phyloP scores from a whole-genome alignment of 345 rosid species.

The Eucalyptus cloeziana region DNA sequence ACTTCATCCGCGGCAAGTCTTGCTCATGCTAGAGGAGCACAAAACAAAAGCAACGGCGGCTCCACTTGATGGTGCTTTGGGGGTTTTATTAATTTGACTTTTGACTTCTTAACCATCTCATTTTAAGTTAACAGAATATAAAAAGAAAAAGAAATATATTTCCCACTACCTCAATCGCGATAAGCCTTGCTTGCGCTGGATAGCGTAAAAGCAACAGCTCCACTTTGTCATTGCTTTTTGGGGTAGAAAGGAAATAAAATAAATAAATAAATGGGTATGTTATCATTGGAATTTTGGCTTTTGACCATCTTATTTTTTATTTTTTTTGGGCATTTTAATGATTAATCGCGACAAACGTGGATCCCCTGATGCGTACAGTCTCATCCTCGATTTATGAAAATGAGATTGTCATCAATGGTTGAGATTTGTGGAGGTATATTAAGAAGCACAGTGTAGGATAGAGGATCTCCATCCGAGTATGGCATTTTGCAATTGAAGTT shows the following conservation, averaged over 20 bases:
- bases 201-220: fast-evolving
- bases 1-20: not conserved
- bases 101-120: not conserved
- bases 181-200: not conserved
- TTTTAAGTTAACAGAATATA: not conserved
- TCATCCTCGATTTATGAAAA: not conserved
- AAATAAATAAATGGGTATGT: not conserved
- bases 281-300: not conserved
- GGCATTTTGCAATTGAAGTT: not conserved
- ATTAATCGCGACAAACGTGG: not conserved
- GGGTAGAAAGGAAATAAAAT: not conserved
- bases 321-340: not conserved
- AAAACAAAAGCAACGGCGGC: not conserved
- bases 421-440: not conserved
- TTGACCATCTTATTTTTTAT: not conserved
- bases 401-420: not conserved
- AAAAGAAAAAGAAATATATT: not conserved
- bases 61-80: not conserved
- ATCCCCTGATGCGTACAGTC: not conserved
- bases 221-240: not conserved
- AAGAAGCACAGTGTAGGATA: not conserved
- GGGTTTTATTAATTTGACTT: not conserved
- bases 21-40: not conserved
- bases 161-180: not conserved
- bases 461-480: not conserved